Evolutionary conservation across 495 filamentous ascomycete species (phyloP).

Genomic region (Trichoderma asperelloides): DNA sequence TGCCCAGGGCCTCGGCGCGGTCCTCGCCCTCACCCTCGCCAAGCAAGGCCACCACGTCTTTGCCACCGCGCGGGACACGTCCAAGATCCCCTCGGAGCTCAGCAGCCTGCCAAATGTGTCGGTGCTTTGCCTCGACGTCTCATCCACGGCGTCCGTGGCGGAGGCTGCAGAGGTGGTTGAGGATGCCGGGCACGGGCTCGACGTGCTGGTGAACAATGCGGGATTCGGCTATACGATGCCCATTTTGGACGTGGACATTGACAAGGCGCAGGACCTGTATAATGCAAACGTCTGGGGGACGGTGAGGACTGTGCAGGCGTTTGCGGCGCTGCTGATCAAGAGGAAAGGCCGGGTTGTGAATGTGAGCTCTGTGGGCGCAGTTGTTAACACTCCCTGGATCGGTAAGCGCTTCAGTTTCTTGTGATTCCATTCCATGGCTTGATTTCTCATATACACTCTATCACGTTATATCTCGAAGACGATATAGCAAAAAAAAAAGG

Average conservation of each 20-base stretch:
- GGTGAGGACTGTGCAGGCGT: slow-evolving; percentile 25
- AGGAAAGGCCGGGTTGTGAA: slow-evolving; percentile 22
- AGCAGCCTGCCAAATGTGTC: slow-evolving; percentile 18
- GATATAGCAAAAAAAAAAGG: not conserved
- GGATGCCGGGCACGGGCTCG: slow-evolving; percentile 18
- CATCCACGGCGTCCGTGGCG: slow-evolving; percentile 23
- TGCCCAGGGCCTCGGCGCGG: slow-evolving; percentile 34
- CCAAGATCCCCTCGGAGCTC: slow-evolving; percentile 25
- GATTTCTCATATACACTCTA: too few species aligned
- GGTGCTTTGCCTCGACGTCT: slow-evolving; percentile 28
- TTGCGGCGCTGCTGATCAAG: slow-evolving; percentile 21
- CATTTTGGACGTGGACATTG: slow-evolving; percentile 22
- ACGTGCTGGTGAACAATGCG: slow-evolving; percentile 28
- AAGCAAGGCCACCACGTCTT: slow-evolving; percentile 31
- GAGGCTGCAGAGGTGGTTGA: slow-evolving; percentile 17
- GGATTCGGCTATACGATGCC: slow-evolving; percentile 20
- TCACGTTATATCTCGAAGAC: not conserved
- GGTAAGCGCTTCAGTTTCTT: slow-evolving; percentile 16
- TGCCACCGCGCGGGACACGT: slow-evolving; percentile 33
- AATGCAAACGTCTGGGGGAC: slow-evolving; percentile 25
- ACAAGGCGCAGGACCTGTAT: slow-evolving; percentile 19
- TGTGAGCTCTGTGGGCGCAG: slow-evolving; percentile 19
- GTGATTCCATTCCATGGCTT: too few species aligned
- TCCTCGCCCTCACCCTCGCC: slow-evolving; percentile 32
- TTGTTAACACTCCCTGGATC: slow-evolving; percentile 20